Evolutionary conservation across 2,329 filamentous ascomycete species (phyloP).

Genomic region (Triangularia setosa): DNA sequence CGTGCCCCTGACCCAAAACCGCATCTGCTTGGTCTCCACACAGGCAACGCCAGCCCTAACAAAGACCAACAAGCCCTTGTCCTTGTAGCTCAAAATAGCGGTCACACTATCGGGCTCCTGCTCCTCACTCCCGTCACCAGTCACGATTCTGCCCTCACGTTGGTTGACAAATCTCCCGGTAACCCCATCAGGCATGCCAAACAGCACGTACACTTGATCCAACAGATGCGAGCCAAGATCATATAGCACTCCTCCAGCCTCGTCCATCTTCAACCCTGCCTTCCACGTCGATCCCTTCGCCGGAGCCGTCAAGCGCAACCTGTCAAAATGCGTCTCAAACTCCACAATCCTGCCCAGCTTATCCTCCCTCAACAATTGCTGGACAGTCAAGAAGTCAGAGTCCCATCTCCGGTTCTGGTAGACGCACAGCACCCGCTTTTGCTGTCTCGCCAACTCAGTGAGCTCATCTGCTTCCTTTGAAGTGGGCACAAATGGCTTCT

Average conservation of each 20-base stretch:
- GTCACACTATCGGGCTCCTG: conserved; percentile 57
- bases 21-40: conserved; percentile 63
- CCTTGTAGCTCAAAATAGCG: conserved; percentile 62
- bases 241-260: conserved; percentile 66
- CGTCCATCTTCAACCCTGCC: conserved; percentile 51
- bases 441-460: conserved; percentile 48
- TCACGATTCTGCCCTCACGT: conserved; percentile 44
- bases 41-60: conserved; percentile 67
- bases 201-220: conserved; percentile 68
- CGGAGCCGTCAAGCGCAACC: conserved; percentile 59
- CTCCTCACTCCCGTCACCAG: conserved; percentile 31
- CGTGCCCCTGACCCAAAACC: conserved; percentile 73
- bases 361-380: conserved; percentile 55
- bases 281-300: conserved; percentile 59
- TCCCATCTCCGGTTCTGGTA: conserved; percentile 79
- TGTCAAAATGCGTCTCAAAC: conserved; percentile 77
- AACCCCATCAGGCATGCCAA: conserved; percentile 64
- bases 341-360: conserved; percentile 69
- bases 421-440: conserved; percentile 56
- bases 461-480: conserved; percentile 63
- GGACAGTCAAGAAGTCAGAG: conserved; percentile 68
- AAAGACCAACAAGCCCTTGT: conserved; percentile 59
- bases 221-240: conserved; percentile 74
- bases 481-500: conserved; percentile 79
- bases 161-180: conserved; percentile 67